Percentiles rank a stretch among this genome's conserved stretches.
phyloP scores from a whole-genome alignment of 148 eudicot species.

The Rhododendron henanense region DNA sequence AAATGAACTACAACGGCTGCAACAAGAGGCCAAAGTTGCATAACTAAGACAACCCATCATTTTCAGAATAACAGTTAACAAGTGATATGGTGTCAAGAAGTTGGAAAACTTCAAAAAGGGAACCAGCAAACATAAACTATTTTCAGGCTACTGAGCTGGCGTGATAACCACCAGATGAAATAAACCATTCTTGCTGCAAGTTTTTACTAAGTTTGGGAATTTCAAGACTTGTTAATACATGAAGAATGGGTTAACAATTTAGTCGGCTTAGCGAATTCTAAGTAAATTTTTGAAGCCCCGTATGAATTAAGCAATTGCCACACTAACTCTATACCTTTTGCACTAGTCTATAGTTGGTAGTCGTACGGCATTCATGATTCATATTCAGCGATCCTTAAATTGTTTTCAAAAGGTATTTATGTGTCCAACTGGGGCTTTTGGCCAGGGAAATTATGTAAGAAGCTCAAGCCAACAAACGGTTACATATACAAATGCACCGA shows the following conservation, averaged over 20 bases:
- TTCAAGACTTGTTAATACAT: not conserved
- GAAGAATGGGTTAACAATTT: not conserved
- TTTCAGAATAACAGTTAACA: not conserved
- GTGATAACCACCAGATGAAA: not conserved
- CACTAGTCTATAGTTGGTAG: not conserved
- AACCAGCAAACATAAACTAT: not conserved
- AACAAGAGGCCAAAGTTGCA: constrained; percentile 17
- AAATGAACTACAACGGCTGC: constrained; percentile 92
- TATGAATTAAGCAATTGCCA: not conserved
- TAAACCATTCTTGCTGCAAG: not conserved
- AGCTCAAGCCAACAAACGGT: not conserved
- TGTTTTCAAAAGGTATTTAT: not conserved
- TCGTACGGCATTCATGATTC: not conserved
- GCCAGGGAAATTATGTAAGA: not conserved
- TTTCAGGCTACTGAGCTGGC: not conserved
- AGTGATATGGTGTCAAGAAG: not conserved
- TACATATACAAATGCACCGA: not conserved
- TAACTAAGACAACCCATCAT: not conserved
- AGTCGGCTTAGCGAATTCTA: not conserved
- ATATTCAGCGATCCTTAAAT: not conserved
- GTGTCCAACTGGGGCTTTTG: not conserved
- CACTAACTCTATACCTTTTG: not conserved
- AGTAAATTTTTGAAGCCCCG: not conserved
- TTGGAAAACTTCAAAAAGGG: not conserved
- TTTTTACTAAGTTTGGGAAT: not conserved